Evolutionary conservation across 139 green algal genomes (phyloP).

Genomic region (Axilococcus clingmanii): DNA sequence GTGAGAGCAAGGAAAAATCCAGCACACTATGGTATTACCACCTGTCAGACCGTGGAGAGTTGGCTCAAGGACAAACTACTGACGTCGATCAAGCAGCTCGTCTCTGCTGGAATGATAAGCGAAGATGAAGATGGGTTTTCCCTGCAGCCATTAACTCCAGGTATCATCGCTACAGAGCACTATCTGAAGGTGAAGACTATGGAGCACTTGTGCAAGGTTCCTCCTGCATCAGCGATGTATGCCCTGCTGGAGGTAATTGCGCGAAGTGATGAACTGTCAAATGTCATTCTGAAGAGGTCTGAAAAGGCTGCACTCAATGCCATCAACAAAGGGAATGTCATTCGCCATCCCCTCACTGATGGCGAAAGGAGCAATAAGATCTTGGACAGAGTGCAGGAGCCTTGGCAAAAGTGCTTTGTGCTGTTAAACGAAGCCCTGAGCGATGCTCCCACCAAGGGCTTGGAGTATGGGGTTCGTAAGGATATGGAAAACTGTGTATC

Average conservation of each 20-base stretch:
- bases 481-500: conserved; percentile 1
- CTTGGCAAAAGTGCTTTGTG: conserved; percentile 67
- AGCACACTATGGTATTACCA: conserved; percentile 23
- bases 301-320: conserved; percentile 20
- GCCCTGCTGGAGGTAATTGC: conserved; percentile 50
- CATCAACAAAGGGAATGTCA: conserved; percentile 3
- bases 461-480: conserved; percentile 65
- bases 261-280: conserved; percentile 36
- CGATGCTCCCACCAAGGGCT: conserved; percentile 31
- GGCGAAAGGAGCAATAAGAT: conserved; percentile 34
- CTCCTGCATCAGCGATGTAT: conserved; percentile 29
- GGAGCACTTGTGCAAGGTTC: conserved; percentile 29
- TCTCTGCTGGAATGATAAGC: conserved; percentile 50
- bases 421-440: conserved; percentile 68
- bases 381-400: conserved; percentile 45
- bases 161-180: conserved; percentile 62
- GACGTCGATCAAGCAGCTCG: conserved; percentile 35
- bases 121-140: conserved; percentile 42
- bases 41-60: conserved; percentile 27
- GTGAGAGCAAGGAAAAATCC: conserved; percentile 44
- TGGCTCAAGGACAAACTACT: conserved; percentile 43
- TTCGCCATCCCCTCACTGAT: conserved; percentile 45
- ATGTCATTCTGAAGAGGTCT: conserved; percentile 18
- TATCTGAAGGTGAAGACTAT: conserved; percentile 74
- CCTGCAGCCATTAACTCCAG: conserved; percentile 39